These are phyloP conservation scores for Tulasnella sp. DNA, from an alignment of 768 basidiomycete genomes.

Conservation along the genomic window DNA sequence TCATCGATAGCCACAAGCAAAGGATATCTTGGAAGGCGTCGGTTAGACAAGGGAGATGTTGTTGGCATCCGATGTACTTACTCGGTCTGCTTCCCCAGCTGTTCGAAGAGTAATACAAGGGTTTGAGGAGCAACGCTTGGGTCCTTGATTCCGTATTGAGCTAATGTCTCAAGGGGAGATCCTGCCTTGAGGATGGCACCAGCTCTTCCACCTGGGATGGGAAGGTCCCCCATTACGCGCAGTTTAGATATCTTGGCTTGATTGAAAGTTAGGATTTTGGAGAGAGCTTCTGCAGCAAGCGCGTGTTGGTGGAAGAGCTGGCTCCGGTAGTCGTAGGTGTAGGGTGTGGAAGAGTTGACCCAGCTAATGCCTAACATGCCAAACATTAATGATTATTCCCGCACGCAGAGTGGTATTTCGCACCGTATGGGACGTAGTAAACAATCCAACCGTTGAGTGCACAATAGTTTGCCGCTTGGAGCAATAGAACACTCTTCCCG, in stretches of 20 bases:
- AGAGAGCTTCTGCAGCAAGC: conserved; percentile 50
- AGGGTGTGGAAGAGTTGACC: conserved; percentile 62
- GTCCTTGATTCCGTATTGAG: conserved; percentile 45
- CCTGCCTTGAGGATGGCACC: conserved; percentile 26
- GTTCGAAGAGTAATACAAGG: conserved; percentile 44
- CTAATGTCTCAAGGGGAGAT: conserved; percentile 41
- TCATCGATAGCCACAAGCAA: conserved; percentile 81
- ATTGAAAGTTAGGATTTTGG: conserved; percentile 17
- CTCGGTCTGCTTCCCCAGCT: conserved; percentile 52
- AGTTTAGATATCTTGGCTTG: conserved; percentile 5
- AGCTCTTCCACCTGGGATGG: conserved; percentile 9
- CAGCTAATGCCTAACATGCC: conserved; percentile 39
- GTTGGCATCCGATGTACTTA: conserved; percentile 27
- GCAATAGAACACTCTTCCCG: conserved; percentile 67
- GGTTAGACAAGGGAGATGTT: background rate
- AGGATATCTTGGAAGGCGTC: conserved; percentile 41
- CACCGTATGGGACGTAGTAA: conserved; percentile 72
- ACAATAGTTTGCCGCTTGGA: conserved; percentile 66
- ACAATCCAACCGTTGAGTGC: conserved; percentile 60
- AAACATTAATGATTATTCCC: conserved; percentile 10
- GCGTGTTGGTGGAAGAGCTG: conserved; percentile 64
- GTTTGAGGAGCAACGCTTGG: conserved; percentile 41
- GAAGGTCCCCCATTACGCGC: background rate
- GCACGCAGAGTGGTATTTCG: conserved; percentile 14
- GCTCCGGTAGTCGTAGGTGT: conserved; percentile 62